phyloP scores from a whole-genome alignment of 306 rosid genomes.

The Carpinus viminea region DNA sequence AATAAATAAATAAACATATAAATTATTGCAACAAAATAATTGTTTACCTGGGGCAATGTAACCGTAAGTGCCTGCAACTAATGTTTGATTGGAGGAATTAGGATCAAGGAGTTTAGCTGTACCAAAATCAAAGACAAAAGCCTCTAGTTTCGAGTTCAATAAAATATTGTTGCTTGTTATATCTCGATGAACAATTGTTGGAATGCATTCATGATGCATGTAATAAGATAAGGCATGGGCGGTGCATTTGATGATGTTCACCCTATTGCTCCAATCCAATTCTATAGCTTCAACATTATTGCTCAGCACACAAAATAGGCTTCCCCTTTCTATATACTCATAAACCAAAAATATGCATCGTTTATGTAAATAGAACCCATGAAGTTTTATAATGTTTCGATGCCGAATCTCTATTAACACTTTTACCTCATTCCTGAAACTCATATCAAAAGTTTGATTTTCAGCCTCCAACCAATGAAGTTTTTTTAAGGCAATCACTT shows the following conservation, averaged over 20 bases:
- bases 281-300: constrained; percentile 9
- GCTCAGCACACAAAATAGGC: constrained; percentile 5
- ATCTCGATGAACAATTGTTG: constrained; percentile 22
- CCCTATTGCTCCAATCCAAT: constrained; percentile 21
- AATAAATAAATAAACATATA: not conserved
- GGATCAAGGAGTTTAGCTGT: constrained; percentile 19
- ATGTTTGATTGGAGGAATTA: constrained; percentile 20
- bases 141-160: constrained; percentile 4
- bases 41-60: constrained; percentile 17
- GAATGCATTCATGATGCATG: constrained; percentile 28
- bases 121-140: constrained; percentile 14
- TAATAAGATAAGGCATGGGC: constrained; percentile 19
- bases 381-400: constrained; percentile 15
- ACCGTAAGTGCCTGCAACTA: constrained; percentile 7
- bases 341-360: constrained; percentile 25
- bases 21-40: not conserved
- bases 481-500: constrained; percentile 24
- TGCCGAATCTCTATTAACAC: constrained; percentile 13
- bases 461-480: constrained; percentile 6
- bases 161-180: constrained; percentile 23
- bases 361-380: constrained; percentile 25
- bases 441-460: not conserved
- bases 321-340: constrained; percentile 28
- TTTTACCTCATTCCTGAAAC: constrained; percentile 17
- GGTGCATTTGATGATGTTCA: constrained; percentile 4